Percentiles rank a stretch among this genome's conserved stretches.
Evolutionary conservation across 2,329 filamentous ascomycete genomes (phyloP).

Genomic region (Cercospora janseana): DNA sequence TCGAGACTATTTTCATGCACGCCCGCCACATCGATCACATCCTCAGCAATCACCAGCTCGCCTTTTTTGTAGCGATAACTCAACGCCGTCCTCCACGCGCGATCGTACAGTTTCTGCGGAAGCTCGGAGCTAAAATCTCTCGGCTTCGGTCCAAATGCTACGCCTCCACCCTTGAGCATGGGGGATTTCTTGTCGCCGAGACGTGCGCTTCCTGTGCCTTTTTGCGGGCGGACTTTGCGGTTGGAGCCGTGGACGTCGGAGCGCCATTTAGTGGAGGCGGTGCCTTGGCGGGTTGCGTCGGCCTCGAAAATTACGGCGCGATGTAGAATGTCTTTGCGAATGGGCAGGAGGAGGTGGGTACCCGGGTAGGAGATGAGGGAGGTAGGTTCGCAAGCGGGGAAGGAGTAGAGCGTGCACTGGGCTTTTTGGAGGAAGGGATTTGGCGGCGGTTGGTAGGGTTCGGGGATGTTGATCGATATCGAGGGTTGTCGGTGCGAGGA

Average conservation of each 20-base stretch:
- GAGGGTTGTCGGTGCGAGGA: slow-evolving; percentile 18
- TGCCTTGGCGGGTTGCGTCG: slow-evolving; percentile 82
- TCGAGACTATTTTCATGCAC: slow-evolving; percentile 46
- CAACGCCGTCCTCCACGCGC: slow-evolving; percentile 90
- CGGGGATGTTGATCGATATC: slow-evolving; percentile 15
- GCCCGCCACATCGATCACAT: slow-evolving; percentile 62
- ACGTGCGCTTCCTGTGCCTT: slow-evolving; percentile 79
- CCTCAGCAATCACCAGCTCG: slow-evolving; percentile 81
- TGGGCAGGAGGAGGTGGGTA: slow-evolving; percentile 80
- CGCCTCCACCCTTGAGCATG: slow-evolving; percentile 79
- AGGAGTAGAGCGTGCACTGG: slow-evolving; percentile 81
- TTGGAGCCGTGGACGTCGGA: slow-evolving; percentile 80
- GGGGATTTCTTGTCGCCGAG: slow-evolving; percentile 79
- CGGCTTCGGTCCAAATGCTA: slow-evolving; percentile 84
- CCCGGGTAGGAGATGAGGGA: slow-evolving; percentile 74
- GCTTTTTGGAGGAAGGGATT: slow-evolving; percentile 60
- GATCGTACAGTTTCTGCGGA: slow-evolving; percentile 87
- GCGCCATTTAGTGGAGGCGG: slow-evolving; percentile 77
- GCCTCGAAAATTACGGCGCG: slow-evolving; percentile 90
- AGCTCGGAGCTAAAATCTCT: slow-evolving; percentile 84
- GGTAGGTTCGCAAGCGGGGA: slow-evolving; percentile 82
- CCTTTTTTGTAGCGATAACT: slow-evolving; percentile 86
- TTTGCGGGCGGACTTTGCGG: slow-evolving; percentile 79
- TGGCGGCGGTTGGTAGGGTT: slow-evolving; percentile 21
- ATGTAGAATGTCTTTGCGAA: slow-evolving; percentile 89